phyloP scores from a whole-genome alignment of 2,329 filamentous ascomycete species.

The Ophiostoma piceae region DNA sequence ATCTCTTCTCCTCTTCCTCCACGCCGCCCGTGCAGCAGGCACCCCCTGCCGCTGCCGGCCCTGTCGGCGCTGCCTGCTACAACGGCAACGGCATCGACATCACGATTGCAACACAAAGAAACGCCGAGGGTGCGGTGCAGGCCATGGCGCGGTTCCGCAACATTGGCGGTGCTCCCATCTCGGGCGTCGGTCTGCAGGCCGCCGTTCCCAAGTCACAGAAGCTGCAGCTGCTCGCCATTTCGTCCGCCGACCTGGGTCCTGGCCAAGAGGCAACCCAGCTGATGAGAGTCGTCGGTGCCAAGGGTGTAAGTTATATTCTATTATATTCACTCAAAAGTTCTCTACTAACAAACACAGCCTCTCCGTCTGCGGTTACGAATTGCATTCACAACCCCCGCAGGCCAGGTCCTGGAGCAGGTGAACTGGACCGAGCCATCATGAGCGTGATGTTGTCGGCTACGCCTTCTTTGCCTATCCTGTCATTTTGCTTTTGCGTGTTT shows the following conservation, averaged over 20 bases:
- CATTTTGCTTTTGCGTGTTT: background rate
- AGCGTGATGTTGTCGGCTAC: background rate
- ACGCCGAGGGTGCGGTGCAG: slow-evolving; percentile 71
- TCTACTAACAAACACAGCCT: slow-evolving; percentile 53
- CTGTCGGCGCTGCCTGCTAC: slow-evolving; percentile 66
- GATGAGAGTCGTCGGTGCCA: slow-evolving; percentile 81
- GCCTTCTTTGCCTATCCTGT: too few relatives aligned
- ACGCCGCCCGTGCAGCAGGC: slow-evolving; percentile 40
- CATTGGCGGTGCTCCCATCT: slow-evolving; percentile 59
- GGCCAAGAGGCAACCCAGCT: slow-evolving; percentile 82
- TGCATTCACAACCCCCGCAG: slow-evolving; percentile 66
- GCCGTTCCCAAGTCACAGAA: slow-evolving; percentile 96
- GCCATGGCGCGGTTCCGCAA: slow-evolving; percentile 82
- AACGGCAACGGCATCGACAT: slow-evolving; percentile 79
- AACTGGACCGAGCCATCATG: slow-evolving; percentile 82
- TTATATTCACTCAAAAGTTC: too few relatives aligned
- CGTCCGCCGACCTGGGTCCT: slow-evolving; percentile 66
- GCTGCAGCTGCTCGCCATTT: slow-evolving; percentile 85
- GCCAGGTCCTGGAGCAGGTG: slow-evolving; percentile 80
- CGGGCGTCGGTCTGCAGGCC: slow-evolving; percentile 78
- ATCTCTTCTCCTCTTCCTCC: slow-evolving; percentile 48
- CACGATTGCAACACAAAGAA: slow-evolving; percentile 78
- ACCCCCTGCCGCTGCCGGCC: slow-evolving; percentile 39
- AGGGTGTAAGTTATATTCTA: slow-evolving; percentile 69
- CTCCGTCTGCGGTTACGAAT: slow-evolving; percentile 83